Evolutionary conservation across 495 filamentous ascomycete species (phyloP), one percentile per base, ranked within the genome.

Genomic region (Xeromyces bisporus): DNA sequence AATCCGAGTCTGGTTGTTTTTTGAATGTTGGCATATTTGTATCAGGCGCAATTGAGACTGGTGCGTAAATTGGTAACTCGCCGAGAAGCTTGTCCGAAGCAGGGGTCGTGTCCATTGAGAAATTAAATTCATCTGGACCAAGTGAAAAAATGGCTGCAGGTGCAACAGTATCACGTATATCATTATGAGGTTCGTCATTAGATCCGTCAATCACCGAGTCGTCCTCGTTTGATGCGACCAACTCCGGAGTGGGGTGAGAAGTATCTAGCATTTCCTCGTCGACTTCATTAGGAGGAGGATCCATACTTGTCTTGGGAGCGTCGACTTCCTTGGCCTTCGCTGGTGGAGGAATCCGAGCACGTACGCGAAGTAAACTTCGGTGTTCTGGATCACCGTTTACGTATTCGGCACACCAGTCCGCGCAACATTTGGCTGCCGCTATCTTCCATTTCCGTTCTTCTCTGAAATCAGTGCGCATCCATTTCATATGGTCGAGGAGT

Each of bases 381-480:
- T 77, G 70, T 34, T 75, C 71, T 6, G 56, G 47, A 18, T 58
- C 62, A 27, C 73, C 67, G 28, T 67, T 62, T 23, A 82, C 66
- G 66, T 77, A 94, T 42, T 84, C 75, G 1, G 78, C 77, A 53
- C 86, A 94, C 46, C 73, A 74, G 34, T 75, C 59, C 2, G 84
- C 85, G 26, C 85, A 62, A 31, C 74, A 76, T 31, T 70, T 71
- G 2, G 85, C 84, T 24, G 77, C 68, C 29, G 80, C 72, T 37
- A 75, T 72, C 51, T 94, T 94, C 83, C 82, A 93, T 48, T 91
- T 92, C 16, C 81, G 59, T 51, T 97, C 89, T 55, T 93, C 81
- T 18, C 78, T 66, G 43, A 96, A 96, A 57, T 97, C 89, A 2
- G 82, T 93, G 23, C 82, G 70, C 74, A 97, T 82, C 91, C 89